Percentiles rank a stretch among this genome's conserved stretches.
These are phyloP conservation scores for Lithohypha guttulata DNA, from an alignment of 2,329 filamentous ascomycete species.

Conservation along the genomic window DNA sequence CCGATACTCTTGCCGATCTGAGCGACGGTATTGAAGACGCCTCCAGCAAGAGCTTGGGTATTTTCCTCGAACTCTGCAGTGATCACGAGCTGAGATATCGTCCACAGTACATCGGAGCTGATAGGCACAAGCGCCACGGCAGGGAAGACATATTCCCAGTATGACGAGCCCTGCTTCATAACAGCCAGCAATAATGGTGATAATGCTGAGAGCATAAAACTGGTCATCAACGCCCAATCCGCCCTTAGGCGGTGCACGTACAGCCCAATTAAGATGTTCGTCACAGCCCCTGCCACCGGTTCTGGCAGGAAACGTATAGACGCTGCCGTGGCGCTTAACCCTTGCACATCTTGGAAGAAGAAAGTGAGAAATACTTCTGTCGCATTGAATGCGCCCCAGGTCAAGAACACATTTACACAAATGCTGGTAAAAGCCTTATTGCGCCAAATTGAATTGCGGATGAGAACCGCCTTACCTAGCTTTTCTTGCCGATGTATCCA, in stretches of 20 bases:
- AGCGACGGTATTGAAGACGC: constrained; percentile 49
- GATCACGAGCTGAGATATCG: constrained; percentile 43
- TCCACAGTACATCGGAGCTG: constrained; percentile 37
- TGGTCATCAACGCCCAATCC: constrained; percentile 30
- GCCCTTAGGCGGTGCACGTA: constrained; percentile 36
- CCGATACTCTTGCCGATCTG: constrained; percentile 48
- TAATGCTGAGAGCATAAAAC: constrained; percentile 34
- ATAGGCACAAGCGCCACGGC: constrained; percentile 24
- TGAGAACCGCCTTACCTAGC: constrained; percentile 42
- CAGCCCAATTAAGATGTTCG: constrained; percentile 38
- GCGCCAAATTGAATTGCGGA: constrained; percentile 53
- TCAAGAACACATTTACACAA: constrained; percentile 41
- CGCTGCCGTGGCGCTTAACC: constrained; percentile 34
- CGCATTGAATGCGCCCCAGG: constrained; percentile 37
- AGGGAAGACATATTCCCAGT: constrained; percentile 41
- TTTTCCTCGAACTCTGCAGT: constrained; percentile 44
- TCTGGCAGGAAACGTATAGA: constrained; percentile 38
- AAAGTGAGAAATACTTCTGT: constrained; percentile 28
- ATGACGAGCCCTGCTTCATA: constrained; percentile 33
- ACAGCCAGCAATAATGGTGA: constrained; percentile 47
- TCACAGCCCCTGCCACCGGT: constrained; percentile 24
- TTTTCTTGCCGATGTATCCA: constrained; percentile 46
- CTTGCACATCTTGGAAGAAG: constrained; percentile 40
- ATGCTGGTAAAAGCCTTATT: constrained; percentile 46
- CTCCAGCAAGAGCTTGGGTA: constrained; percentile 50